These are phyloP conservation scores for Lavandula angustifolia DNA, from an alignment of 257 asterid species.

Conservation along the genomic window DNA sequence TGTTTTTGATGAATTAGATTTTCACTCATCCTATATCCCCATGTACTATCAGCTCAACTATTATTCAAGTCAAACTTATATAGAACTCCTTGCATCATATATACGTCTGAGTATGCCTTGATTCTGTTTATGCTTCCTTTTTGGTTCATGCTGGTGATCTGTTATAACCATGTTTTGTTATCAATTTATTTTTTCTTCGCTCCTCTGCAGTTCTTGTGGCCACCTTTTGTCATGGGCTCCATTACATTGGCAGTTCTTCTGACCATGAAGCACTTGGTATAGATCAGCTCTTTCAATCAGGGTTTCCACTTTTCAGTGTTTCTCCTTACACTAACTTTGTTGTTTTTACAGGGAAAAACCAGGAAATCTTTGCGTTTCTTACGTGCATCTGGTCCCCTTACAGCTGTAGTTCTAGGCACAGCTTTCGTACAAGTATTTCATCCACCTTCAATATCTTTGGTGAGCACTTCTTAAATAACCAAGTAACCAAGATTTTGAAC, in stretches of 20 bases:
- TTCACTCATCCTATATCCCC: conserved; percentile 21
- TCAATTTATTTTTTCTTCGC: conserved; percentile 21
- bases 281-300: conserved; percentile 28
- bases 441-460: conserved; percentile 90
- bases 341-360: conserved; percentile 66
- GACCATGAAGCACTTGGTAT: conserved; percentile 89
- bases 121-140: conserved; percentile 18
- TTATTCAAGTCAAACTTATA: too few species aligned
- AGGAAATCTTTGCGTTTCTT: conserved; percentile 67
- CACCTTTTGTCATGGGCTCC: conserved; percentile 91
- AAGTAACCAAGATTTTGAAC: conserved; percentile 18
- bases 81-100: conserved; percentile 10
- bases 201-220: conserved; percentile 78
- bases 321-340: conserved; percentile 26
- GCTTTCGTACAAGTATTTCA: conserved; percentile 63
- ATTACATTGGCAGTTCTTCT: conserved; percentile 70
- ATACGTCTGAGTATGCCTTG: conserved; percentile 12
- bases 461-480: conserved; percentile 48
- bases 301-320: conserved; percentile 22
- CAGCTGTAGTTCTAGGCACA: conserved; percentile 93
- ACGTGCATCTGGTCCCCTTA: conserved; percentile 96
- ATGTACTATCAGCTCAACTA: not conserved
- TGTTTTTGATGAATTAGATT: conserved; percentile 4
- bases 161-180: conserved; percentile 31
- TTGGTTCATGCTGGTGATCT: conserved; percentile 17